These are phyloP conservation scores for Clavaria fumosa DNA, from an alignment of 768 basidiomycete species.

Conservation along the genomic window DNA sequence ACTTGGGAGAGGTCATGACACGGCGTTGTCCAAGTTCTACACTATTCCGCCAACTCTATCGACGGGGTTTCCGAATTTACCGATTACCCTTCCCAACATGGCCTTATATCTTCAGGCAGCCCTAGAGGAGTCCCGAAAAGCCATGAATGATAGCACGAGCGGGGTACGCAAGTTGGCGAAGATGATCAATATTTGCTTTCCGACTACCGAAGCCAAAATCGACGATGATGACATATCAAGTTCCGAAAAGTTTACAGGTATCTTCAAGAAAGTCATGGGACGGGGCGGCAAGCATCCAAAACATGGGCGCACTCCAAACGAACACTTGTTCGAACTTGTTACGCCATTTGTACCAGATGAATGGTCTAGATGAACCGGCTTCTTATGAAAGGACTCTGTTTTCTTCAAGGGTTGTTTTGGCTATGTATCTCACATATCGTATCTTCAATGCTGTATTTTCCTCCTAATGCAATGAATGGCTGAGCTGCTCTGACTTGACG, in stretches of 20 bases:
- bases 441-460: no score
- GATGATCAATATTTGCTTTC: conserved; percentile 54
- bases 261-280: conserved; percentile 49
- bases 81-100: conserved; percentile 60
- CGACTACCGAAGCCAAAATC: conserved; percentile 18
- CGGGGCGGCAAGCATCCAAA: conserved; percentile 28
- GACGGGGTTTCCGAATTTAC: conserved; percentile 54
- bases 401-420: no score
- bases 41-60: conserved; percentile 45
- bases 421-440: no score
- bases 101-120: conserved; percentile 63
- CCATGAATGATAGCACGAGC: conserved; percentile 40
- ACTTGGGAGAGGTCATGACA: conserved; percentile 49
- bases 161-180: conserved; percentile 55
- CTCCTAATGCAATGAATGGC: no score
- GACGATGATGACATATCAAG: conserved; percentile 19
- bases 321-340: conserved; percentile 68
- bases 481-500: no score
- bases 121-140: conserved; percentile 50
- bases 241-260: conserved; percentile 25
- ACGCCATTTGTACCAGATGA: conserved; percentile 72
- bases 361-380: no score
- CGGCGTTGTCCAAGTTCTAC: conserved; percentile 50
- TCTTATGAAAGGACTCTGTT: no score
- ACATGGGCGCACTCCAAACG: conserved; percentile 42